Evolutionary conservation across 306 rosid genomes (phyloP), one percentile per base, ranked within the genome.

Genomic region (Vigna trinervia): DNA sequence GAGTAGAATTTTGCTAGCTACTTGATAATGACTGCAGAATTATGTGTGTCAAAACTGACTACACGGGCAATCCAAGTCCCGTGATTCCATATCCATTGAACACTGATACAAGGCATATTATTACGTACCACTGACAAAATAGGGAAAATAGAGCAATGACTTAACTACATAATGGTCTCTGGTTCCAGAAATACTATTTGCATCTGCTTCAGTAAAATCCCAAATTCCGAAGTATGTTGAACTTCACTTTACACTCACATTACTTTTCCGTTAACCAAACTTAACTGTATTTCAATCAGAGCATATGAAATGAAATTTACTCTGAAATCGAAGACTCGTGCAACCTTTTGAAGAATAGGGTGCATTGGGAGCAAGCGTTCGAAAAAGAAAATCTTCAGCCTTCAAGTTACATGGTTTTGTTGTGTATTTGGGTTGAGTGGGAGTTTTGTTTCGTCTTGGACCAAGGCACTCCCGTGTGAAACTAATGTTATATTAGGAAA

Each of bases 381-480:
- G 20, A 48, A 34, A 46, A 51, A 61, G 71, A 36, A 5, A 28
- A 28, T 60, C 17, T 26, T 23, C 59, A 63, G 67, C n/a, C 38
- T 23, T 65, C 17, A 26, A 47, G 34, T 56, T 43, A 19, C 53
- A 34, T 47, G 45, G 61, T 59, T 73, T 39, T 73, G 39, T 39
- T 15, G 5, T 14, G 12, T 41, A 22, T 75, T 53, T 47, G 17
- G 48, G 23, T 71, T 82, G 54, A 50, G 23, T 82, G 54, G 41
- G n/a, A 15, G 12, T 53, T 61, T 38, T 51, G 17, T 69, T 60
- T 69, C 45, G 15, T 70, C 67, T 51, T 45, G 26, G 22, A 14
- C 48, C 67, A 75, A 26, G 50, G 69, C 68, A 26, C 36, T 7
- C 84, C 64, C 20, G 1, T 20, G 30, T 17, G 10, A 53, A 80